phyloP scores from a whole-genome alignment of 108 stramenopile species.

The Discostella stelligeroides region DNA sequence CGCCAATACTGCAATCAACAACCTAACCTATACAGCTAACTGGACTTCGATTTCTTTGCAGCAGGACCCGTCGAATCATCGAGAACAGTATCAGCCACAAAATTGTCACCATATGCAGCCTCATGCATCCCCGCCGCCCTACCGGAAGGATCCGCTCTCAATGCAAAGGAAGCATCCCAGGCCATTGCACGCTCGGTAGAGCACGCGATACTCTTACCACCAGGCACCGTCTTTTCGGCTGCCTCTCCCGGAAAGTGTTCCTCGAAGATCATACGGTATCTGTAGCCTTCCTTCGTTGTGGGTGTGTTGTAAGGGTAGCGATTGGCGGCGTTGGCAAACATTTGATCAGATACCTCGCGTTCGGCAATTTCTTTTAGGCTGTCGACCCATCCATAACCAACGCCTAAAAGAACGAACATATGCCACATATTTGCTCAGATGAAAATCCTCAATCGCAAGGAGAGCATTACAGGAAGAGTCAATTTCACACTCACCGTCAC shows the following conservation, averaged over 20 bases:
- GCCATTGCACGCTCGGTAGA: constrained; percentile 96
- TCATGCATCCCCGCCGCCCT: constrained; percentile 96
- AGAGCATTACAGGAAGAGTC: not conserved
- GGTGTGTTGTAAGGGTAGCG: constrained; percentile 98
- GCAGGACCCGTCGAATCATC: constrained; percentile 53
- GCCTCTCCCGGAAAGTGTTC: constrained; percentile 96
- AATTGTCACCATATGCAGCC: constrained; percentile 84
- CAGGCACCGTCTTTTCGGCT: constrained; percentile 95
- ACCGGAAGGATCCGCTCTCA: constrained; percentile 95
- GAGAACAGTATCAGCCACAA: constrained; percentile 73
- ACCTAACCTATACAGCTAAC: not conserved
- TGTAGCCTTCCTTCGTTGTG: constrained; percentile 97
- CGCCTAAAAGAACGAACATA: constrained; percentile 55
- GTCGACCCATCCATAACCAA: constrained; percentile 99
- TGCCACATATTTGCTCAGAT: not conserved
- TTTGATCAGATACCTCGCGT: constrained; percentile 89
- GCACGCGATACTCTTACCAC: constrained; percentile 98
- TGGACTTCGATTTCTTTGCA: constrained; percentile 67
- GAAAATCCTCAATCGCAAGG: not conserved
- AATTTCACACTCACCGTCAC: constrained; percentile 79
- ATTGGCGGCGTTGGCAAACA: constrained; percentile 90
- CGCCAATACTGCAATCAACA: too few relatives aligned
- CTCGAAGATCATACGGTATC: constrained; percentile 97
- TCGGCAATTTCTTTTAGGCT: constrained; percentile 91
- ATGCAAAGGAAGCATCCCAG: constrained; percentile 90